These are phyloP conservation scores for Ustilago bromivora DNA, from an alignment of 1,284 basidiomycete species.

Conservation along the genomic window DNA sequence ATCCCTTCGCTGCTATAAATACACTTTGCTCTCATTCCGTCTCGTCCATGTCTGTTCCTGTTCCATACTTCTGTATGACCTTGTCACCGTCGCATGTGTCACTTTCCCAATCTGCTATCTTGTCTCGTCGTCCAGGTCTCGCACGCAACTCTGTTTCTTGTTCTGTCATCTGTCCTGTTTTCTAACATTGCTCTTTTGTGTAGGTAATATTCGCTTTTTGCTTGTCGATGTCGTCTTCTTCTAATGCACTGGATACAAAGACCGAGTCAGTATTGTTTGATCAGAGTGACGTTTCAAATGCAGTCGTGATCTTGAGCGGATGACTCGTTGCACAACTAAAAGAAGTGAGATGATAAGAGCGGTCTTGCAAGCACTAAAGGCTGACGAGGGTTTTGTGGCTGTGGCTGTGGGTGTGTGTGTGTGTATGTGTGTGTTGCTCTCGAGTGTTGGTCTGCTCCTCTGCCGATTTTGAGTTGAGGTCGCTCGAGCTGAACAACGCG, in stretches of 20 bases:
- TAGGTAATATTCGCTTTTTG: background rate
- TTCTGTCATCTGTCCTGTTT: background rate
- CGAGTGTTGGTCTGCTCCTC: constrained; percentile 19
- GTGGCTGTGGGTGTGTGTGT: background rate
- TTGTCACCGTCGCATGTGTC: background rate
- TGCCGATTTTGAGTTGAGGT: background rate
- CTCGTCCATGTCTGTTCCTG: background rate
- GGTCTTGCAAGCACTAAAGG: too few relatives aligned
- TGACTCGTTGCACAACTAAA: too few relatives aligned
- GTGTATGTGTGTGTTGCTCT: background rate
- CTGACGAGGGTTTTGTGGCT: too few relatives aligned
- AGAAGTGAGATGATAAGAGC: too few relatives aligned
- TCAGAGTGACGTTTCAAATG: too few relatives aligned
- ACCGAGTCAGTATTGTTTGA: too few relatives aligned
- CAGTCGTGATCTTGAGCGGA: too few relatives aligned
- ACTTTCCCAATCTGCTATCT: background rate
- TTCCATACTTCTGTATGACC: background rate
- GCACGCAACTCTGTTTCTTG: background rate
- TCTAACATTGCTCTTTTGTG: background rate
- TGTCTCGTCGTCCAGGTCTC: background rate
- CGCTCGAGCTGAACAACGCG: constrained; percentile 10
- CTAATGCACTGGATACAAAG: too few relatives aligned
- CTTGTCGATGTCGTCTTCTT: background rate
- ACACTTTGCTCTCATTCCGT: background rate
- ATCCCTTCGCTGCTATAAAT: background rate